A percentile compares a stretch with the other conserved stretches of the same genome.
Conservation (phyloP, 2,329 filamentous ascomycete species). For the Sporothrix phasma region DNA sequence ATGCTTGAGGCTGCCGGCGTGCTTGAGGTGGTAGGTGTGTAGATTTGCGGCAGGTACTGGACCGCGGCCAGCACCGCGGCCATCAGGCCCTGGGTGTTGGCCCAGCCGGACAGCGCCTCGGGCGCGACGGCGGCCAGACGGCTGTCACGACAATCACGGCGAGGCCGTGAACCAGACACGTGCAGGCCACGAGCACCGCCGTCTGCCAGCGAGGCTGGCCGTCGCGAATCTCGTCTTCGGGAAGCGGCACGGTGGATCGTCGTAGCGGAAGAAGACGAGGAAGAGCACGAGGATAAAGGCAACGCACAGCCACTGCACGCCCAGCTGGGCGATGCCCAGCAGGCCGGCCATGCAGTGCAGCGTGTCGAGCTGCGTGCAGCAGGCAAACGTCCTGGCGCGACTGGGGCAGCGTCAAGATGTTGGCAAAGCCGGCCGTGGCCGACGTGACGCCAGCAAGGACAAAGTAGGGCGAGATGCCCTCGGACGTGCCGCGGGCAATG, state of each 20-base stretch:
- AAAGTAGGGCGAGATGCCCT: constrained; percentile 92
- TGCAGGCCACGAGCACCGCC: constrained; percentile 61
- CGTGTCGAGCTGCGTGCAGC: constrained; percentile 70
- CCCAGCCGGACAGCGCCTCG: constrained; percentile 62
- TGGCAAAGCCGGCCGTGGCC: constrained; percentile 78
- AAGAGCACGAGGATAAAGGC: constrained; percentile 86
- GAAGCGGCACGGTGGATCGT: constrained; percentile 38
- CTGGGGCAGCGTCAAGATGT: constrained; percentile 79
- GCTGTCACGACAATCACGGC: constrained; percentile 57
- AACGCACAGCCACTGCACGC: constrained; percentile 86
- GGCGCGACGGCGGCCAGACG: constrained; percentile 55
- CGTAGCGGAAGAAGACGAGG: constrained; percentile 80
- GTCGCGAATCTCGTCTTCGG: constrained; percentile 36
- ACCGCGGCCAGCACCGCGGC: constrained; percentile 69
- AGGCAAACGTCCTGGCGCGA: constrained; percentile 75
- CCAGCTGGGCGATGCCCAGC: constrained; percentile 83
- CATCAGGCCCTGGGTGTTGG: constrained; percentile 73
- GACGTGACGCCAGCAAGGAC: constrained; percentile 89
- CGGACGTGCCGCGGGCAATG: constrained; percentile 72
- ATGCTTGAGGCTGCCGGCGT: constrained; percentile 88
- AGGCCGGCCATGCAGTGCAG: constrained; percentile 79
- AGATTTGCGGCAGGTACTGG: constrained; percentile 93
- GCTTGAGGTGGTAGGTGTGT: constrained; percentile 79
- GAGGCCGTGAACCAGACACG: constrained; percentile 69
- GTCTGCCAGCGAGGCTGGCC: constrained; percentile 63